Percentiles rank a stretch among this genome's conserved stretches.
Conservation (phyloP, 202 grass and related monocot genomes). For the Setaria viridis region DNA sequence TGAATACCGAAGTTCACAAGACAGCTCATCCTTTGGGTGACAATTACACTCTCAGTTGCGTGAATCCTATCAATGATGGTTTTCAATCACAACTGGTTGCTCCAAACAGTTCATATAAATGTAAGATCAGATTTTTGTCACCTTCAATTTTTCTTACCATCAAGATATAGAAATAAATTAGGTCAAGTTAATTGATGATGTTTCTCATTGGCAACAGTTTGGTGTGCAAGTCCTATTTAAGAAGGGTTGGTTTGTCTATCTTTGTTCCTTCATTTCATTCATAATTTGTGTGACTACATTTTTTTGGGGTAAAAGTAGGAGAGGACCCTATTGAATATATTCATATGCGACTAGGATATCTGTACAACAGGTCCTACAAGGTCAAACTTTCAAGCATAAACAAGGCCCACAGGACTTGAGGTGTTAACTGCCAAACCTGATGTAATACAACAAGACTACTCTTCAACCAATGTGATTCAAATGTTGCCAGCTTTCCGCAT, state of each 20-base stretch:
- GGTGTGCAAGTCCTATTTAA: constrained; percentile 21
- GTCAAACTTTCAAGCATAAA: neutral
- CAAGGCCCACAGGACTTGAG: neutral
- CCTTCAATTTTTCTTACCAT: constrained; percentile 28
- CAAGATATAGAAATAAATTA: constrained; percentile 27
- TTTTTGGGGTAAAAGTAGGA: neutral
- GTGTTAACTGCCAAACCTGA: neutral
- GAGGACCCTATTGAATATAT: neutral
- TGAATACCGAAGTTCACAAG: constrained; percentile 40
- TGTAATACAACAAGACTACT: neutral
- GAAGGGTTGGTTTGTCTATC: neutral
- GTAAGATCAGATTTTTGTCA: constrained; percentile 36
- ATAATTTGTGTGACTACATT: neutral
- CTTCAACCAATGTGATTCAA: neutral
- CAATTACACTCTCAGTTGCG: neutral
- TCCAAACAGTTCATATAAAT: constrained; percentile 41
- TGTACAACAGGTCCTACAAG: neutral
- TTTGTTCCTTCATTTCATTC: neutral
- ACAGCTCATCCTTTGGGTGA: constrained; percentile 32
- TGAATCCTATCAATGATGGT: neutral
- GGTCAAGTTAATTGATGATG: constrained; percentile 21
- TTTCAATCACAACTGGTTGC: constrained; percentile 35
- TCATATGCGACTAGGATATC: neutral
- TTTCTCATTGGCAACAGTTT: constrained; percentile 15
- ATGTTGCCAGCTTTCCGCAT: neutral